Conservation (phyloP, 129 eudicot genomes). For the Saposhnikovia divaricata region DNA sequence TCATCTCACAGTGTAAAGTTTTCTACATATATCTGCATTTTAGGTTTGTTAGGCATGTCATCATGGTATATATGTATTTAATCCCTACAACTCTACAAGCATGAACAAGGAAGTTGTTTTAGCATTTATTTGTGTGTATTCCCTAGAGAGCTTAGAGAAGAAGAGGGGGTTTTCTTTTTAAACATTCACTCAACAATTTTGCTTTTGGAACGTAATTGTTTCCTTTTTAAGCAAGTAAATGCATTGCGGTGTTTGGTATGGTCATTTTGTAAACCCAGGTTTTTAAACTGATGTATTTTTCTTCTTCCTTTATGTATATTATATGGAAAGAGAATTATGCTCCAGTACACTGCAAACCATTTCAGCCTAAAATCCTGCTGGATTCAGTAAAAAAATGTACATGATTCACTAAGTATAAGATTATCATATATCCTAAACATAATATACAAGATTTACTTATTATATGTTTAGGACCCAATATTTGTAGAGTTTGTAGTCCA, state of each 20-base stretch:
- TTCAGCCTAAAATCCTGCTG: not conserved
- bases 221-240: not conserved
- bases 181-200: not conserved
- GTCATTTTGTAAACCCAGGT: not conserved
- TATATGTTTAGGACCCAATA: not conserved
- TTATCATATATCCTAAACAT: not conserved
- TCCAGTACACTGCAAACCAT: not conserved
- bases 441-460: not conserved
- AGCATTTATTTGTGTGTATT: not conserved
- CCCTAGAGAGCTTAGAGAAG: not conserved
- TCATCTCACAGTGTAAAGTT: not conserved
- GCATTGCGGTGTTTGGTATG: not conserved
- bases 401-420: not conserved
- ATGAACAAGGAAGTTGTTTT: not conserved
- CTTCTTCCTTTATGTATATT: not conserved
- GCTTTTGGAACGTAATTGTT: not conserved
- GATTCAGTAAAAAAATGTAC: not conserved
- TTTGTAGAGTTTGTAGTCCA: not conserved
- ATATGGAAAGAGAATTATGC: not conserved
- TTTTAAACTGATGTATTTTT: not conserved
- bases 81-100: not conserved
- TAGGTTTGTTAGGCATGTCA: conserved; percentile 10
- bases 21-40: not conserved
- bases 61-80: not conserved
- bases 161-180: not conserved